Base-by-base conservation (phyloP, 176 grass and related monocot genomes). In the Puya raimondii region DNA sequence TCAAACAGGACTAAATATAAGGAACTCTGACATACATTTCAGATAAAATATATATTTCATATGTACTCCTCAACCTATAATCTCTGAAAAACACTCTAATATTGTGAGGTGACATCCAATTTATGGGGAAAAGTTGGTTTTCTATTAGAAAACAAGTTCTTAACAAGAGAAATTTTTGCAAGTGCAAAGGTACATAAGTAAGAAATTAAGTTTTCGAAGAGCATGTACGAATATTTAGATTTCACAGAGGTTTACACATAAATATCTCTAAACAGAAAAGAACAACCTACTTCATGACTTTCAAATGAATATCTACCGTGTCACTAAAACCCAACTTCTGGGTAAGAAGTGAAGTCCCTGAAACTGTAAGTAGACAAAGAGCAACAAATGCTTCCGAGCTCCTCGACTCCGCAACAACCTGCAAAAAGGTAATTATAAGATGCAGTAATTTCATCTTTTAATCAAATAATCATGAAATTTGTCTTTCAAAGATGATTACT, bases 311-410 rank as follows among this genome's bases (percentile, higher is more conserved):
- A 42, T 86, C 69, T 86, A 99, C 94, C 20, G 94, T 99, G 66
- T 99, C 94, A 77, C 94, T 99, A 76, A 99, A 99, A 48, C 94
- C 94, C 72, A 99, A 72, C 54, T 82, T 81, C 75, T 99, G 94
- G 8, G 94, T 99, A 69, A 99, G 78, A 84, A 99, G 94, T 64
- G 94, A 99, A 56, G 94, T 99, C 58, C 89, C 94, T 75, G 94
- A 80, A 68, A 93, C 89, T 0, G 94, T 99, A 61, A 99, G 89
- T 68, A 99, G 80, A 70, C 94, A 99, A 27, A 99, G 89, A 2
- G 94, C 94, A 79, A 99, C 89, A 85, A 99, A 99, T 81, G 94
- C 94, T 78, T 99, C 94, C 75, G 94, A 93, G 69, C 94, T 99
- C 69, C 94, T 90, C 10, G 94, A 99, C 72, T 99, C 94, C 56